phyloP scores from a whole-genome alignment of 2,329 filamentous ascomycete species.

The Fusarium domesticum region DNA sequence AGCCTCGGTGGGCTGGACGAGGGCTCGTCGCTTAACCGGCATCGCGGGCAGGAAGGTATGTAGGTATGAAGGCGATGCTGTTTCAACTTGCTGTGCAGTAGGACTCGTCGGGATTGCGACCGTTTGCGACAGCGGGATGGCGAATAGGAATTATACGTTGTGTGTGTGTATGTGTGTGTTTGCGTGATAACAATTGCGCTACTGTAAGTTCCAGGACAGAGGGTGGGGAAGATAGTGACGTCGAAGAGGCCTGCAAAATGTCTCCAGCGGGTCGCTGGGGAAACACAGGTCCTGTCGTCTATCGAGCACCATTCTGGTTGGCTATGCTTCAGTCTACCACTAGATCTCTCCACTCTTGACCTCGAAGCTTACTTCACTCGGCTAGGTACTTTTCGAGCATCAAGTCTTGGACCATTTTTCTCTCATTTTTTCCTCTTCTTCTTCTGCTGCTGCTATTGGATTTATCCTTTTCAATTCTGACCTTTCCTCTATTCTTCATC shows the following conservation, averaged over 20 bases:
- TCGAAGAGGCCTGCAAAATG: neutral
- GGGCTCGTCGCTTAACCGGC: slow-evolving; percentile 25
- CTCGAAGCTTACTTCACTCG: slow-evolving; percentile 10
- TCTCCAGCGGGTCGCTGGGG: slow-evolving; percentile 24
- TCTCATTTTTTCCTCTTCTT: slow-evolving; percentile 1
- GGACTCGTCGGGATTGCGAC: neutral
- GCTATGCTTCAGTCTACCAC: neutral
- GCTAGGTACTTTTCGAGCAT: slow-evolving; percentile 13
- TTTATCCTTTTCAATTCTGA: no score
- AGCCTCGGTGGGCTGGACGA: slow-evolving; percentile 14
- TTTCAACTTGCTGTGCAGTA: no score
- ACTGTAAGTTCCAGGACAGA: neutral
- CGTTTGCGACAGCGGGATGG: slow-evolving; percentile 6
- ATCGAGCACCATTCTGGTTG: neutral
- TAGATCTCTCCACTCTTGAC: slow-evolving; percentile 3
- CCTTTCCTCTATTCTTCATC: no score
- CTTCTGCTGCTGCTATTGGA: no score
- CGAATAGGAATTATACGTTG: slow-evolving; percentile 5
- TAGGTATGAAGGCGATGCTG: no score
- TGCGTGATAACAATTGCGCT: no score
- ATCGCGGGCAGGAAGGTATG: slow-evolving; percentile 12
- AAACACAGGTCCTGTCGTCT: slow-evolving; percentile 22
- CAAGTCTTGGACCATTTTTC: neutral
- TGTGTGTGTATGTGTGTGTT: slow-evolving; percentile 3
- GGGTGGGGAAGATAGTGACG: neutral